A percentile compares a stretch with the other conserved stretches of the same genome.
These are phyloP conservation scores for Peribolospora baueri DNA, from an alignment of 768 basidiomycete species.

Conservation along the genomic window DNA sequence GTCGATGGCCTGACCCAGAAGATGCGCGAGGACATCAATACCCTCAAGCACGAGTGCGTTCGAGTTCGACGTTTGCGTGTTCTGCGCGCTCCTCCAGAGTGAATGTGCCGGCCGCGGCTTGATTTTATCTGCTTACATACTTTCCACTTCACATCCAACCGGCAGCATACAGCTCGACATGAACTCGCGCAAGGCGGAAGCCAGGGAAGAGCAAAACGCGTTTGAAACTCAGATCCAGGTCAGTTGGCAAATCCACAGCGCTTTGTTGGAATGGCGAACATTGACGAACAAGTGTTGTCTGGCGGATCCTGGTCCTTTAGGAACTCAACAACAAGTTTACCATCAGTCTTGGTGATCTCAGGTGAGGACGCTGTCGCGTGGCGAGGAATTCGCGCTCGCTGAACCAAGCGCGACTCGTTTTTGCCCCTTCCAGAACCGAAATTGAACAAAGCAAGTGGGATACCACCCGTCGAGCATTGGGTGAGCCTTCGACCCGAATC, in stretches of 20 bases:
- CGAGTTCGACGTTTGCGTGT: constrained; percentile 2
- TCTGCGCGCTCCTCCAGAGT: too few species aligned
- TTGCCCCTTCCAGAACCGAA: too few species aligned
- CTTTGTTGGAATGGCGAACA: not conserved
- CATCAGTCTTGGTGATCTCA: constrained; percentile 21
- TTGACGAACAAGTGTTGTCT: not conserved
- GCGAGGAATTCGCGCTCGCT: too few species aligned
- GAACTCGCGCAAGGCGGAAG: constrained; percentile 77
- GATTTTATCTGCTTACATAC: constrained; percentile 2
- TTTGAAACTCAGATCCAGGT: constrained; percentile 50
- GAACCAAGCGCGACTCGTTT: too few species aligned
- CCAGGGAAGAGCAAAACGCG: constrained; percentile 54
- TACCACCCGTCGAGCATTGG: too few species aligned
- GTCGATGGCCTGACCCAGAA: constrained; percentile 63
- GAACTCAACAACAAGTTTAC: constrained; percentile 26
- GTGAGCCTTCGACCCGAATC: too few species aligned
- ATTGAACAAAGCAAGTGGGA: too few species aligned
- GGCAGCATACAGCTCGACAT: constrained; percentile 83
- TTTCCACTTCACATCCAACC: not conserved
- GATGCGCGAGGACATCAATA: constrained; percentile 78
- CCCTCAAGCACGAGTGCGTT: constrained; percentile 74
- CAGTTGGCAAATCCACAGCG: not conserved
- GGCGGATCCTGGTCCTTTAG: constrained; percentile 7
- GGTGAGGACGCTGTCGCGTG: too few species aligned
- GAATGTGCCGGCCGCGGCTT: not conserved